Evolutionary conservation across 805 yeast genomes (phyloP).

Genomic region (Brettanomyces anomalus): DNA sequence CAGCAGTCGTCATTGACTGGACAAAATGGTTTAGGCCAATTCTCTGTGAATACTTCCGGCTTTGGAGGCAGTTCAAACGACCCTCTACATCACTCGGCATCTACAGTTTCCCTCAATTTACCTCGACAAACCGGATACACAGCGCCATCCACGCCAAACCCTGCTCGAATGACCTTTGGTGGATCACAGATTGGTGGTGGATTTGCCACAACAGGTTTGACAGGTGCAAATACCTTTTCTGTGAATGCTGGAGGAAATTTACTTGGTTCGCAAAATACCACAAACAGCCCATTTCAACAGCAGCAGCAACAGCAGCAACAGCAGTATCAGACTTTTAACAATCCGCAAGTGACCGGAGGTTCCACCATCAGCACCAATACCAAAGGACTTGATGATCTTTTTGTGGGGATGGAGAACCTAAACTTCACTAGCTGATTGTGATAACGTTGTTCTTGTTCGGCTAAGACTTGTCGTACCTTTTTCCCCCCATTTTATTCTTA

Average conservation of each 20-base stretch:
- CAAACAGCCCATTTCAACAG: conserved; percentile 2
- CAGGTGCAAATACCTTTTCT: background rate
- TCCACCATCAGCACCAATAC: conserved; percentile 11
- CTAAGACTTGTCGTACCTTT: too few species aligned
- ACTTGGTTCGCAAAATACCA: background rate
- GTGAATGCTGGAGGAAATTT: background rate
- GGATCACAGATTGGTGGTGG: conserved; percentile 1
- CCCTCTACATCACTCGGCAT: conserved; percentile 21
- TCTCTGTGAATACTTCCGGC: background rate
- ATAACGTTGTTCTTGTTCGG: background rate
- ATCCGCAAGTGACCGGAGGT: conserved; percentile 23
- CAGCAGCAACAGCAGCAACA: conserved; percentile 18
- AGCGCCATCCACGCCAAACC: conserved; percentile 14
- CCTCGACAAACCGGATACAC: conserved; percentile 19
- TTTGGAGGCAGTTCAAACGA: background rate
- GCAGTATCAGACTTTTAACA: conserved; percentile 13
- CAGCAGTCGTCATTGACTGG: conserved; percentile 1
- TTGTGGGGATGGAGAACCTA: conserved; percentile 21
- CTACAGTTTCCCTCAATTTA: conserved; percentile 23
- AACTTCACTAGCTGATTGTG: conserved; percentile 12
- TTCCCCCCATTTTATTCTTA: too few species aligned
- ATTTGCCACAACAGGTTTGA: background rate
- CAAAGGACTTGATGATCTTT: conserved; percentile 19
- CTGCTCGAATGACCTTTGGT: conserved; percentile 8
- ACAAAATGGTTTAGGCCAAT: background rate